Evolutionary conservation across 2,329 filamentous ascomycete species (phyloP).

Genomic region (Monosporascus sp.): DNA sequence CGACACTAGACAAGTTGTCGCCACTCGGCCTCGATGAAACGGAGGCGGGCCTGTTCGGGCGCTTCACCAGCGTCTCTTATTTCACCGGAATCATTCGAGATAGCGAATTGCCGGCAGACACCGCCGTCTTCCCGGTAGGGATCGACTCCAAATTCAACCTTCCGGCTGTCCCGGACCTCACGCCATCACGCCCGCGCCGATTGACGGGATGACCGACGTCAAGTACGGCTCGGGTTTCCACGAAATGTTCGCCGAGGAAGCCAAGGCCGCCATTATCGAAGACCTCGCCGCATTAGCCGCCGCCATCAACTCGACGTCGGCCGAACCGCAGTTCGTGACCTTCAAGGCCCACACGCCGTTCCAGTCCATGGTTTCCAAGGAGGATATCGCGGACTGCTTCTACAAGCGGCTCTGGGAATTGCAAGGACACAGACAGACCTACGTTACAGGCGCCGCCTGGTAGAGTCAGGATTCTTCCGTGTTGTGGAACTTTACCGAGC

Average conservation of each 20-base stretch:
- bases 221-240: too few species aligned
- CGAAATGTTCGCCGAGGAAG: neutral
- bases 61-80: neutral
- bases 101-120: too few species aligned
- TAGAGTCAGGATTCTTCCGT: neutral
- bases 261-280: neutral
- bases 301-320: neutral
- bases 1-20: neutral
- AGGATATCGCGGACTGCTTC: neutral
- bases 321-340: neutral
- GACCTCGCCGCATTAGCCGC: neutral
- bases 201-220: too few species aligned
- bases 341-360: neutral
- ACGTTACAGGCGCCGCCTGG: neutral
- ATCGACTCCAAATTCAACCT: too few species aligned
- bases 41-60: neutral
- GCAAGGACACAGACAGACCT: neutral
- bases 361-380: neutral
- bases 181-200: too few species aligned
- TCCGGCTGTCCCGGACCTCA: too few species aligned
- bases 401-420: neutral
- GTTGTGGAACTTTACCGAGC: neutral
- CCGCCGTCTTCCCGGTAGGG: too few species aligned
- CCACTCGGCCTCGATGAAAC: neutral
- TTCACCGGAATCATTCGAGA: too few species aligned